These are phyloP conservation scores for Yamadazyma insecticola DNA, from an alignment of 805 yeast genomes.

Conservation along the genomic window DNA sequence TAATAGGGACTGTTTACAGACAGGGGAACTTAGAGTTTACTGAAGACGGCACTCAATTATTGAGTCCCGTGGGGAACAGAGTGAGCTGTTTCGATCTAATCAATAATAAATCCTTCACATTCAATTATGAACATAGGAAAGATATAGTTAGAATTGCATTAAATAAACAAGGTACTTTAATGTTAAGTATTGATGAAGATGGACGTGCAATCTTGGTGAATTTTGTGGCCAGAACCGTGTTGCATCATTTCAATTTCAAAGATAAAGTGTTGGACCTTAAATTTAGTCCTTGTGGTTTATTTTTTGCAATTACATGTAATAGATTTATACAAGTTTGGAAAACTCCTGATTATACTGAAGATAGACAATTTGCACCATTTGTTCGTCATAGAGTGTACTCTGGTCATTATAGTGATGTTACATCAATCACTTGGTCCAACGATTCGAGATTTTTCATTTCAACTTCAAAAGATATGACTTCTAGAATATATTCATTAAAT, in stretches of 20 bases:
- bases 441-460: slow-evolving; percentile 87
- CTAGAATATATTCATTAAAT: slow-evolving; percentile 74
- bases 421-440: slow-evolving; percentile 78
- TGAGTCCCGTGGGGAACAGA: slow-evolving; percentile 94
- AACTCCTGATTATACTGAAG: slow-evolving; percentile 76
- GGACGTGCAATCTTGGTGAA: slow-evolving; percentile 93
- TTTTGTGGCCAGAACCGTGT: slow-evolving; percentile 72
- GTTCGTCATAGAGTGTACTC: slow-evolving; percentile 85
- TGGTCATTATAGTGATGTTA: slow-evolving; percentile 85
- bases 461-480: slow-evolving; percentile 85
- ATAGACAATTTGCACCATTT: slow-evolving; percentile 93
- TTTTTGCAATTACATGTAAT: slow-evolving; percentile 81
- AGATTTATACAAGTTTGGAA: slow-evolving; percentile 89
- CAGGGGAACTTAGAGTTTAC: slow-evolving; percentile 88
- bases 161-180: slow-evolving; percentile 73
- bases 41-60: slow-evolving; percentile 74
- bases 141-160: slow-evolving; percentile 75
- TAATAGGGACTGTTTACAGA: slow-evolving; percentile 90
- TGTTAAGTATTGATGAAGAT: slow-evolving; percentile 81
- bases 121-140: slow-evolving; percentile 88
- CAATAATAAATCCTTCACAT: slow-evolving; percentile 81
- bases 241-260: slow-evolving; percentile 92
- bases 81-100: slow-evolving; percentile 84
- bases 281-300: slow-evolving; percentile 84
- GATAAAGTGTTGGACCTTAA: slow-evolving; percentile 68